phyloP scores from a whole-genome alignment of 805 yeast species.

The Candida ponderosae region DNA sequence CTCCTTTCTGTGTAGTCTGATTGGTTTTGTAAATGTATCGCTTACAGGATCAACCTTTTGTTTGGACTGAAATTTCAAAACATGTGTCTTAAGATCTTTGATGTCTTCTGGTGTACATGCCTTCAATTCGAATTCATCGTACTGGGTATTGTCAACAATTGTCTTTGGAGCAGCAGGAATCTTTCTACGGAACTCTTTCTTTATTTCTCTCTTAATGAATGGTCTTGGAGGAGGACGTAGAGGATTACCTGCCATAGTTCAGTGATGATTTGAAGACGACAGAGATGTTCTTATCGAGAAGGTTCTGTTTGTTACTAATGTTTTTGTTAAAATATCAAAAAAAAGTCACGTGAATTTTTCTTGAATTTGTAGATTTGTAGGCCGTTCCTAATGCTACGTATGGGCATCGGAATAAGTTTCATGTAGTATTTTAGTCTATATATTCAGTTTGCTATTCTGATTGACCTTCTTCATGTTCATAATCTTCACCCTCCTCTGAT shows the following conservation, averaged over 20 bases:
- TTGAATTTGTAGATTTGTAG: too few species aligned
- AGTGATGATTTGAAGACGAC: too few species aligned
- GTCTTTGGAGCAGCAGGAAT: conserved; percentile 7
- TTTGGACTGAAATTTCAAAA: conserved; percentile 71
- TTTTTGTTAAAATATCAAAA: too few species aligned
- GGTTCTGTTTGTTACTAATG: too few species aligned
- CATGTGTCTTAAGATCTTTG: conserved; percentile 67
- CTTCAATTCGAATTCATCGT: conserved; percentile 39
- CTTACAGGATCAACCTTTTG: conserved; percentile 62
- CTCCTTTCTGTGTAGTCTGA: conserved; percentile 86
- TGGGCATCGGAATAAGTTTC: too few species aligned
- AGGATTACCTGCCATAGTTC: conserved; percentile 13
- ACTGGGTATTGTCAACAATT: conserved; percentile 20
- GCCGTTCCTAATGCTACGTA: too few species aligned
- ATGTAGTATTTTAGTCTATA: too few species aligned
- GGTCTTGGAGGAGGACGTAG: conserved; percentile 13
- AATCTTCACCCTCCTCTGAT: conserved; percentile 22
- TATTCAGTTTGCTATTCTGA: too few species aligned
- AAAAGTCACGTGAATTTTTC: too few species aligned
- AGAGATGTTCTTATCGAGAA: too few species aligned
- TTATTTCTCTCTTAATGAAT: conserved; percentile 6
- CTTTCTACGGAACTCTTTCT: conserved; percentile 4
- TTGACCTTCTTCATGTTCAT: conserved; percentile 24
- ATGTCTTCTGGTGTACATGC: conserved; percentile 70
- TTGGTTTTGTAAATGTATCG: conserved; percentile 66